Conservation (phyloP, 148 eudicot genomes). For the Silene conica region DNA sequence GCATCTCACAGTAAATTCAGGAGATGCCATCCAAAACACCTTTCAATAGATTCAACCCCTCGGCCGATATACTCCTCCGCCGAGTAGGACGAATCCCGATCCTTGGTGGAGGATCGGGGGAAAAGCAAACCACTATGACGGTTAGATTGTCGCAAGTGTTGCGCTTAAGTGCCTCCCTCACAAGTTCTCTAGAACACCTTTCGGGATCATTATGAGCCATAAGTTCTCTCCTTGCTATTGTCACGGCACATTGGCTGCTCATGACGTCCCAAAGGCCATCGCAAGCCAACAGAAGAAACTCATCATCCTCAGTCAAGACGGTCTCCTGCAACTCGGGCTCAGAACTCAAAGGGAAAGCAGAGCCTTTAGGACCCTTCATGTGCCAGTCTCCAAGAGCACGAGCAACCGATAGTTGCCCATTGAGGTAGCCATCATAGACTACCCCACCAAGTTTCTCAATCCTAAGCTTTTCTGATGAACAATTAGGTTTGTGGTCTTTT, state of each 20-base stretch:
- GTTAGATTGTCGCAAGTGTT: slow-evolving; percentile 70
- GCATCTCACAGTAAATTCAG: slow-evolving; percentile 19
- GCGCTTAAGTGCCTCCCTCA: slow-evolving; percentile 74
- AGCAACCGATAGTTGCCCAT: slow-evolving; percentile 73
- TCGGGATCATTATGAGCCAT: slow-evolving; percentile 82
- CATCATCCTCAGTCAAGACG: slow-evolving; percentile 64
- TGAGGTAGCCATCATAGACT: slow-evolving; percentile 83
- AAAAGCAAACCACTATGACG: slow-evolving; percentile 66
- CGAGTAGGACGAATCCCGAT: slow-evolving; percentile 48
- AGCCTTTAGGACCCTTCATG: slow-evolving; percentile 75
- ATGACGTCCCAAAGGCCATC: slow-evolving; percentile 97
- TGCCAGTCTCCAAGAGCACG: slow-evolving; percentile 97
- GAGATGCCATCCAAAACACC: slow-evolving; percentile 54
- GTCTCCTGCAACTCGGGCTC: slow-evolving; percentile 80
- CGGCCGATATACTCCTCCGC: slow-evolving; percentile 70
- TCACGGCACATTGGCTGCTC: slow-evolving; percentile 83
- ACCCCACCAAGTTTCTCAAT: slow-evolving; percentile 80
- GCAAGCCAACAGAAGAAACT: slow-evolving; percentile 73
- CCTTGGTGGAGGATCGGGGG: slow-evolving; percentile 65
- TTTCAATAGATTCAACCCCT: slow-evolving; percentile 69
- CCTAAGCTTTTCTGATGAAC: slow-evolving; percentile 52
- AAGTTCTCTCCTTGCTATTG: slow-evolving; percentile 59
- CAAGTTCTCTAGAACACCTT: slow-evolving; percentile 68
- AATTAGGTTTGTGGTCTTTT: slow-evolving; percentile 77
- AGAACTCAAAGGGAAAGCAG: slow-evolving; percentile 57